Evolutionary conservation across 2,329 filamentous ascomycete species (phyloP).

Genomic region (Epicoccum nigrum): DNA sequence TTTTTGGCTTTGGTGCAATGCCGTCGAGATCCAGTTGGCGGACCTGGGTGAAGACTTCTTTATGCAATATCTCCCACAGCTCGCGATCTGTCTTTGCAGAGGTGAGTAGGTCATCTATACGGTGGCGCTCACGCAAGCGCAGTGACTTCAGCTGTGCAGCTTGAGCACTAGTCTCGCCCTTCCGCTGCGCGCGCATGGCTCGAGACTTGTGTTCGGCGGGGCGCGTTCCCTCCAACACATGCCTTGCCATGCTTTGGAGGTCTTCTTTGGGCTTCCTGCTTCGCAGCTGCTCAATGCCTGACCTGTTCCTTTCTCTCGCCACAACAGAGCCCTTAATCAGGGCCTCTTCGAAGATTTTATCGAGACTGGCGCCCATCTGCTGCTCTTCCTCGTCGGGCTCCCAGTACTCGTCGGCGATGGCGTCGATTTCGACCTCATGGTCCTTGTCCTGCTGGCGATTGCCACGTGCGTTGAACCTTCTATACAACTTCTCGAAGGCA

Average conservation of each 20-base stretch:
- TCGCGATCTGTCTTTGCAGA: constrained; percentile 65
- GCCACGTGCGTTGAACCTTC: constrained; percentile 31
- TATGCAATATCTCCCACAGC: constrained; percentile 71
- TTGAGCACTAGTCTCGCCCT: constrained; percentile 11
- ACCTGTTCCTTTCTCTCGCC: constrained; percentile 6
- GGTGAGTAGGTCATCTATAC: constrained; percentile 62
- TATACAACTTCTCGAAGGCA: constrained; percentile 45
- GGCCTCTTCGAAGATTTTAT: constrained; percentile 41
- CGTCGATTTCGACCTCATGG: constrained; percentile 29
- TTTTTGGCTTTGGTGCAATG: background rate
- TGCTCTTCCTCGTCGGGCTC: constrained; percentile 37
- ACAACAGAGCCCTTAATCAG: constrained; percentile 23
- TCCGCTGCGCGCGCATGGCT: background rate
- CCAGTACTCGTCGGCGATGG: constrained; percentile 41
- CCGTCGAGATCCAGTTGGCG: constrained; percentile 60
- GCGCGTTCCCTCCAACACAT: constrained; percentile 16
- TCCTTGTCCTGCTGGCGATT: constrained; percentile 21
- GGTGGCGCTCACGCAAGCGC: constrained; percentile 51
- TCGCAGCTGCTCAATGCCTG: constrained; percentile 10
- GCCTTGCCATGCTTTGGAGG: constrained; percentile 24
- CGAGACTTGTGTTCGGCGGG: constrained; percentile 5
- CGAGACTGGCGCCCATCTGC: constrained; percentile 19
- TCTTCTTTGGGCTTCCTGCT: constrained; percentile 14
- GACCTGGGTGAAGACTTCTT: constrained; percentile 69
- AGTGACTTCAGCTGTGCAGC: constrained; percentile 21